Evolutionary conservation across 2,329 filamentous ascomycete genomes (phyloP).

Genomic region (Fusarium nodosum): DNA sequence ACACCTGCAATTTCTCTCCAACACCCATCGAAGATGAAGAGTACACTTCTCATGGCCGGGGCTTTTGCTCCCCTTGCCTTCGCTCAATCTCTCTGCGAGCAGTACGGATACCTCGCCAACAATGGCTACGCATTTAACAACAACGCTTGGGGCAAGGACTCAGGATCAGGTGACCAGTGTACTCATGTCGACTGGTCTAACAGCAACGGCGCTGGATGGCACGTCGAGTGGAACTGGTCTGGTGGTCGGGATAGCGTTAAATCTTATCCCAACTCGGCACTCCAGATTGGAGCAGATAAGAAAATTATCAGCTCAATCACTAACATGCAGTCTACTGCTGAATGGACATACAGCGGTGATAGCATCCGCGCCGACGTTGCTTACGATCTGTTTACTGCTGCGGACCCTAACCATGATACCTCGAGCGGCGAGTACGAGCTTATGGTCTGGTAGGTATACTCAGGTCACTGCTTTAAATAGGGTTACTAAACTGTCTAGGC

Average conservation of each 20-base stretch:
- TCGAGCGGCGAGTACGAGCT: conserved; percentile 21
- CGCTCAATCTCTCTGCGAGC: conserved; percentile 11
- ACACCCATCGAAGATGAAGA: conserved; percentile 5
- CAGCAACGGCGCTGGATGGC: conserved; percentile 22
- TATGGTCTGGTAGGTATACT: conserved; percentile 16
- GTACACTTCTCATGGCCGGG: conserved; percentile 15
- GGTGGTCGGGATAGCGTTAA: conserved; percentile 17
- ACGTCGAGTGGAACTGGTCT: conserved; percentile 16
- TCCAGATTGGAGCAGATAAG: background rate
- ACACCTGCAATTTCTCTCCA: background rate
- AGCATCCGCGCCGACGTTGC: conserved; percentile 18
- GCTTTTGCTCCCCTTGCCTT: conserved; percentile 11
- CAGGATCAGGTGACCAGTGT: conserved; percentile 15
- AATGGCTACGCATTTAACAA: conserved; percentile 21
- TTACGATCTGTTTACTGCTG: conserved; percentile 23
- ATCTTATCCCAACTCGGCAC: conserved; percentile 18
- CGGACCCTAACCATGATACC: conserved; percentile 13
- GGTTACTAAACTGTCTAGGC: conserved; percentile 6
- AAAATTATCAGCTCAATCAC: conserved; percentile 13
- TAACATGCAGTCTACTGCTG: conserved; percentile 22
- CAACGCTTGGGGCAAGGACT: conserved; percentile 22
- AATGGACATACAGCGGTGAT: conserved; percentile 20
- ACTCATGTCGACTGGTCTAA: conserved; percentile 20
- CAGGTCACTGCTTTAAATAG: background rate
- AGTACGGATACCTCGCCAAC: conserved; percentile 17